Evolutionary conservation across 176 grass and related monocot genomes (phyloP).

Genomic region (Calamus simplicifolius): DNA sequence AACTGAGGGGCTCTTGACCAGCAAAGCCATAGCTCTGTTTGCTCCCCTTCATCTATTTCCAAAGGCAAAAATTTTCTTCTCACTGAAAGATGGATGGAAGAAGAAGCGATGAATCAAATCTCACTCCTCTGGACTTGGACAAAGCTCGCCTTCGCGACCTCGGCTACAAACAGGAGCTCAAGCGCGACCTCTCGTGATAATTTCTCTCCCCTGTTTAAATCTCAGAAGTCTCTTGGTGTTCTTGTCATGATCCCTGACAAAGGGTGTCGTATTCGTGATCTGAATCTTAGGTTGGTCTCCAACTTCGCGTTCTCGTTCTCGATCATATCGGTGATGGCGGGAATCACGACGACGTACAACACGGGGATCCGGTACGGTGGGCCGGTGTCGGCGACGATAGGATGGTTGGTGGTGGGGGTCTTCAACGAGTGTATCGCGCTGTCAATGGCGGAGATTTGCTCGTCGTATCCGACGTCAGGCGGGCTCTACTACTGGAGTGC

Average conservation of each 20-base stretch:
- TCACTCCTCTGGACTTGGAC: constrained; percentile 31
- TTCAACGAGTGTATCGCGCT: constrained; percentile 71
- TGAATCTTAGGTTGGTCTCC: constrained; percentile 45
- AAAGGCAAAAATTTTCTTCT: no score
- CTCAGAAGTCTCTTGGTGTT: no score
- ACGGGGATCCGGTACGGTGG: constrained; percentile 66
- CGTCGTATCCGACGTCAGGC: constrained; percentile 81
- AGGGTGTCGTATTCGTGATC: not conserved
- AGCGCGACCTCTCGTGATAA: constrained; percentile 78
- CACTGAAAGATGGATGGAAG: no score
- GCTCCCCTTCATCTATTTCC: no score
- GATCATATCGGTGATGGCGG: constrained; percentile 89
- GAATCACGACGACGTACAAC: constrained; percentile 90
- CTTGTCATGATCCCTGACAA: no score
- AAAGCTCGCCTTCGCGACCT: constrained; percentile 53
- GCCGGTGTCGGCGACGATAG: constrained; percentile 57
- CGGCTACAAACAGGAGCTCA: constrained; percentile 93
- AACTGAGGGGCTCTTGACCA: no score
- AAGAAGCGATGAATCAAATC: no score
- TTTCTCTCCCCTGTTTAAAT: no score
- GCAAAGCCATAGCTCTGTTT: no score
- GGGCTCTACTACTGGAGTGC: constrained; percentile 94
- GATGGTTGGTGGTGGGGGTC: constrained; percentile 71
- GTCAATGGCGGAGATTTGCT: constrained; percentile 96
- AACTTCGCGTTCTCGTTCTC: constrained; percentile 96